Evolutionary conservation across 441 rosid species (phyloP), one percentile per base, ranked within the genome.

Genomic region (Eutrema salsugineum): DNA sequence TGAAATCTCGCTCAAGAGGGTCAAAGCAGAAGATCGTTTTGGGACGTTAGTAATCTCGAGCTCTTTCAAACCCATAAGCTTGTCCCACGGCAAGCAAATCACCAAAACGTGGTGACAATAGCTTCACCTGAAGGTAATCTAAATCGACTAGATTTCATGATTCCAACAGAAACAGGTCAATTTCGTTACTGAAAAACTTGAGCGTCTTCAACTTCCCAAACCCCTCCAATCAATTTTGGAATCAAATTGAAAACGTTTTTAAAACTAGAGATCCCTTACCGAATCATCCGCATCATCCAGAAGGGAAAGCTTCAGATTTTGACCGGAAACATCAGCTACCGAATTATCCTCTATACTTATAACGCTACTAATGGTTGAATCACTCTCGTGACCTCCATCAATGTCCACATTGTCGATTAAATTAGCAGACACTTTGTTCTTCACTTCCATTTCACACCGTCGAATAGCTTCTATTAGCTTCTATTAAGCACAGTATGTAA

Each of bases 91-190:
- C 65, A 88, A 70, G n/a, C 91, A n/a, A 88, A 36, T 80, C 82
- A 14, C 82, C 85, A 43, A 91, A 70, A 10, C 86, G 88, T 5
- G 85, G 87, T 0, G 90, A 75, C 0, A 97, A 86, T 17, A 94
- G 64, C 81, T 88, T 94, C 66, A 94, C 90, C 77, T 91, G 99
- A 79, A 91, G 83, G 39, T 88, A 76, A 79, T 94, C 99, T 78
- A 94, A 81, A 24, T 87, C 85, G 28, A 82, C 83, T 81, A 91
- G 72, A 63, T 79, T 84, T 71, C 83, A 93, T 8, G 90, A 77
- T 70, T 94, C 97, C 4, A 73, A 50, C 0, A 97, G 93, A 39
- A 94, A 90, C 65, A 91, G 63, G 72, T 88, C 85, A 39, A 94
- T 80, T 73, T 88, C 86, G 62, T 94, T 94, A 14, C 94, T 87